These are phyloP conservation scores for Hibiscus tridactylites DNA, from an alignment of 345 rosid species.

Conservation along the genomic window DNA sequence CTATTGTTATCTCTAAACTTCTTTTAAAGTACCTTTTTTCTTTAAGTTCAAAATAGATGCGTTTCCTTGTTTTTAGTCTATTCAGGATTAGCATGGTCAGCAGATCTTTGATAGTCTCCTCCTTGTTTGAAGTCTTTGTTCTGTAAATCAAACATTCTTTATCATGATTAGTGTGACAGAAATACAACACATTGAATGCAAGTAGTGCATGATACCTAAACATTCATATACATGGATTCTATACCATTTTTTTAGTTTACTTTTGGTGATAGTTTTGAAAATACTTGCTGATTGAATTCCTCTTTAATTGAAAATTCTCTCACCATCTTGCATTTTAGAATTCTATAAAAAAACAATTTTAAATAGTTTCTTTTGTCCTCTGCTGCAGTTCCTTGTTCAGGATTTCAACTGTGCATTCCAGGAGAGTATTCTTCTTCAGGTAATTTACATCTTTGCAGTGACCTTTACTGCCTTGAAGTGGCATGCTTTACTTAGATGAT, in stretches of 20 bases:
- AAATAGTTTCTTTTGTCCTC: conserved; percentile 2
- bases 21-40: not conserved
- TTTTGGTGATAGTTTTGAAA: not conserved
- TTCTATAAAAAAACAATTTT: not conserved
- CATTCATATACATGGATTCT: not conserved
- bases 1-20: not conserved
- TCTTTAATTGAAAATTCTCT: not conserved
- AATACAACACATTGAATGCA: not conserved
- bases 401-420: conserved; percentile 98
- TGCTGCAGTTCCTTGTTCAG: conserved; percentile 59
- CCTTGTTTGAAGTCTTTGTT: not conserved
- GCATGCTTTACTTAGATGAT: not conserved
- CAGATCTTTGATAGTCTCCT: not conserved
- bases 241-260: not conserved
- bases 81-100: not conserved
- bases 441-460: conserved; percentile 15
- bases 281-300: not conserved
- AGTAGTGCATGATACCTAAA: not conserved
- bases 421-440: conserved; percentile 94
- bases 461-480: not conserved
- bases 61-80: not conserved
- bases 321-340: not conserved
- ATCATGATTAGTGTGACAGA: not conserved
- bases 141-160: not conserved
- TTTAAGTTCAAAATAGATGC: not conserved